These are phyloP conservation scores for Ulmus americana DNA, from an alignment of 331 rosid genomes.

Conservation along the genomic window DNA sequence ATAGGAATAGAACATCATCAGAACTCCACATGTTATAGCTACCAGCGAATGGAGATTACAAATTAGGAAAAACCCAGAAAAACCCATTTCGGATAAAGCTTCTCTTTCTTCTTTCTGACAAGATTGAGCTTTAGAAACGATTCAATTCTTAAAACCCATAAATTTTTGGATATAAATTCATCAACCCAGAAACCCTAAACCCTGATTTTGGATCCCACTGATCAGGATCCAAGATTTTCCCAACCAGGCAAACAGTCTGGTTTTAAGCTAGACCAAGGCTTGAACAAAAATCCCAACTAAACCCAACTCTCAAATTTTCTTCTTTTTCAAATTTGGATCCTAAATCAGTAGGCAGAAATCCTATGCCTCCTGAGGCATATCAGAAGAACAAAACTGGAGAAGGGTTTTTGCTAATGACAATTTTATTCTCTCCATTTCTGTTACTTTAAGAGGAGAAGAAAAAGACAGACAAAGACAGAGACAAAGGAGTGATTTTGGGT, in stretches of 20 bases:
- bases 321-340: no score
- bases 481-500: background rate
- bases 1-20: constrained; percentile 66
- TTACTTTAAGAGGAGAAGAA: background rate
- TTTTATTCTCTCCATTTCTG: no score
- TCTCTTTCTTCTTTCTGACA: constrained; percentile 10
- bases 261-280: background rate
- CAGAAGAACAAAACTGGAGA: constrained; percentile 5
- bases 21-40: constrained; percentile 68
- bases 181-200: constrained; percentile 13
- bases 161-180: background rate
- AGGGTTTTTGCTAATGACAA: no score
- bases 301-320: background rate
- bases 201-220: background rate
- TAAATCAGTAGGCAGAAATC: background rate
- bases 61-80: constrained; percentile 50
- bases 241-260: constrained; percentile 6
- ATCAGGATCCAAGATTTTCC: constrained; percentile 14
- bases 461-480: background rate
- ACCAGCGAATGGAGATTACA: constrained; percentile 71
- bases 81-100: constrained; percentile 35
- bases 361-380: constrained; percentile 4
- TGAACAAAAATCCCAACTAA: constrained; percentile 18
- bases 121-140: background rate
- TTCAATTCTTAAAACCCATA: background rate